These are phyloP conservation scores for Fraxinus greggii DNA, from an alignment of 305 asterid species.

Conservation along the genomic window DNA sequence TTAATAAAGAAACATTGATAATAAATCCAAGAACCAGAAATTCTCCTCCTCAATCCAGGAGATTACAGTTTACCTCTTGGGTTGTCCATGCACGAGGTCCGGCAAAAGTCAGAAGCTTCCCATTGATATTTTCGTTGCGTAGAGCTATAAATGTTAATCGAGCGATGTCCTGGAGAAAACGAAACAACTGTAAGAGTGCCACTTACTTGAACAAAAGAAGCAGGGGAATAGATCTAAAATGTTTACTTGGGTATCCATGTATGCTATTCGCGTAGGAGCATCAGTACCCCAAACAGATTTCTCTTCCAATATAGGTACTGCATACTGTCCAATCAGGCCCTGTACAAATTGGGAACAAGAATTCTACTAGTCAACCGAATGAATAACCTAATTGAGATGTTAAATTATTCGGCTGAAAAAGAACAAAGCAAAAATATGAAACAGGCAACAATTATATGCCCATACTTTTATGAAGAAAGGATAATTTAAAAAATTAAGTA, in stretches of 20 bases:
- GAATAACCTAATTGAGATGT: constrained; percentile 13
- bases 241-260: constrained; percentile 93
- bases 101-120: constrained; percentile 86
- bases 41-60: neutral
- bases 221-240: constrained; percentile 6
- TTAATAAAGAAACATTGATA: neutral
- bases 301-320: constrained; percentile 91
- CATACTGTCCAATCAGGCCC: constrained; percentile 96
- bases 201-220: constrained; percentile 14
- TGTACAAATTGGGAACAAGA: constrained; percentile 33
- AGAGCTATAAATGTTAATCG: constrained; percentile 86
- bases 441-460: neutral
- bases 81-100: constrained; percentile 99
- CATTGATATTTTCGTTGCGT: constrained; percentile 72
- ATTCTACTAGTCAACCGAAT: constrained; percentile 17
- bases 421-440: neutral
- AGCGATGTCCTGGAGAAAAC: constrained; percentile 71
- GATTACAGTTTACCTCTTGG: constrained; percentile 67
- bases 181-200: constrained; percentile 11
- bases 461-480: neutral
- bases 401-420: constrained; percentile 1
- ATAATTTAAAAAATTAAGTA: neutral
- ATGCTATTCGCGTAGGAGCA: constrained; percentile 96
- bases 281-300: constrained; percentile 98
- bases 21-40: neutral